Conservation (phyloP, 768 basidiomycete genomes). For the Rhizopogon salebrosus region DNA sequence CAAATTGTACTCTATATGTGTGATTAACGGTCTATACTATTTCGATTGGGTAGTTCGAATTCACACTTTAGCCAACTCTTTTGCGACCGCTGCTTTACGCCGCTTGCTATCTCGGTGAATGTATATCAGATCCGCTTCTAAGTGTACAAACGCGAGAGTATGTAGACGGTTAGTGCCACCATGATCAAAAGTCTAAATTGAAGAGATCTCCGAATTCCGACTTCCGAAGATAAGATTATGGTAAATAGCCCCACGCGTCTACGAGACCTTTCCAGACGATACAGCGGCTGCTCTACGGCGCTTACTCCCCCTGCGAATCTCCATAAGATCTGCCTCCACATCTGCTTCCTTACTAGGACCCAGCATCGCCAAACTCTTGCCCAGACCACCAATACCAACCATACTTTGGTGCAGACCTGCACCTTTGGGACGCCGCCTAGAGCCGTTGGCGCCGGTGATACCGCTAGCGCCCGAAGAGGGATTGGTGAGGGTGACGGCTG, state of each 20-base stretch:
- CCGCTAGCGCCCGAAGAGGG: slow-evolving; percentile 30
- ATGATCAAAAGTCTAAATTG: too few relatives aligned
- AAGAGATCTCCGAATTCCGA: slow-evolving; percentile 20
- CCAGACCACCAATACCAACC: slow-evolving; percentile 57
- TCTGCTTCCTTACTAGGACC: slow-evolving; percentile 60
- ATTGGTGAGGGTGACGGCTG: slow-evolving; percentile 41
- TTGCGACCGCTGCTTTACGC: too few relatives aligned
- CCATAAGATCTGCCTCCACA: slow-evolving; percentile 69
- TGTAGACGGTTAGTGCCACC: too few relatives aligned
- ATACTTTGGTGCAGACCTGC: slow-evolving; percentile 51
- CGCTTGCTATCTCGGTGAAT: too few relatives aligned
- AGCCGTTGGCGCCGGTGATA: slow-evolving; percentile 34
- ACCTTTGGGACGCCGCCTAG: slow-evolving; percentile 44
- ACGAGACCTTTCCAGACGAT: slow-evolving; percentile 26
- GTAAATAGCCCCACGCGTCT: neutral
- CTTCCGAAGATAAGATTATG: slow-evolving; percentile 28
- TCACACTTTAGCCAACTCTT: too few relatives aligned
- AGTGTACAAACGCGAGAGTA: neutral
- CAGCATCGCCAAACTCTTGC: slow-evolving; percentile 63
- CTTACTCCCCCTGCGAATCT: slow-evolving; percentile 76
- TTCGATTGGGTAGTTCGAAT: too few relatives aligned
- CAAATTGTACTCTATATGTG: too few relatives aligned
- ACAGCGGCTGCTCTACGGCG: slow-evolving; percentile 31
- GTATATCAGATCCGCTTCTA: too few relatives aligned
- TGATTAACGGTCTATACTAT: too few relatives aligned